These are phyloP conservation scores for Ilyonectria robusta DNA, from an alignment of 2,329 filamentous ascomycete genomes.

Conservation along the genomic window DNA sequence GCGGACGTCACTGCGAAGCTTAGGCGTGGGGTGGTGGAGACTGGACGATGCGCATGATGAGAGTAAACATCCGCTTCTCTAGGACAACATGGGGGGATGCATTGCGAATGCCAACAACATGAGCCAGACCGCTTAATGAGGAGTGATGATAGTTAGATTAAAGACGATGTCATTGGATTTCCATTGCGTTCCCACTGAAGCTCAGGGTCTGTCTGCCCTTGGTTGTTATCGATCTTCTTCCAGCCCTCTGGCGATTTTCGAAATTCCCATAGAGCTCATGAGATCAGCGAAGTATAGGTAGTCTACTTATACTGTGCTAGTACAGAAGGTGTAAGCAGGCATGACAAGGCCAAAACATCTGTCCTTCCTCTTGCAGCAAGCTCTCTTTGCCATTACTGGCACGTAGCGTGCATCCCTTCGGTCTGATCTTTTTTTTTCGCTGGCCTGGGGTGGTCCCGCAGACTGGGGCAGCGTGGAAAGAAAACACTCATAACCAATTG, in stretches of 20 bases:
- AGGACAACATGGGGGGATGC: background rate
- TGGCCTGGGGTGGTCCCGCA: background rate
- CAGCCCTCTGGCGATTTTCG: no score
- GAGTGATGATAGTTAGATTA: background rate
- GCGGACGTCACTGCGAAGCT: slow-evolving; percentile 29
- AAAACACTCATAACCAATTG: slow-evolving; percentile 23
- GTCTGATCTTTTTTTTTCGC: background rate
- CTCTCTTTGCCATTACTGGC: background rate
- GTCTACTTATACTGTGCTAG: background rate
- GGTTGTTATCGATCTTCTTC: background rate
- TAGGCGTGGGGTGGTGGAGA: slow-evolving; percentile 31
- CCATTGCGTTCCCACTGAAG: background rate
- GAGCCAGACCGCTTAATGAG: slow-evolving; percentile 6
- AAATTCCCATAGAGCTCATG: background rate
- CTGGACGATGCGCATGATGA: slow-evolving; percentile 12
- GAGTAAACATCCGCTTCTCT: slow-evolving; percentile 9
- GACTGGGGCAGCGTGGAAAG: background rate
- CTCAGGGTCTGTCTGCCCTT: background rate
- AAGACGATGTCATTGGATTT: background rate
- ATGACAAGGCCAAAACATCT: background rate
- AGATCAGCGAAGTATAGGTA: background rate
- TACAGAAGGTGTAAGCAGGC: background rate
- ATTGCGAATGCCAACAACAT: slow-evolving; percentile 15
- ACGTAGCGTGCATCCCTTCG: background rate
- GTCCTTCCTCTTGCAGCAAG: background rate